Conservation (phyloP, 257 asterid genomes). For the Paraleonurus japonicus region DNA sequence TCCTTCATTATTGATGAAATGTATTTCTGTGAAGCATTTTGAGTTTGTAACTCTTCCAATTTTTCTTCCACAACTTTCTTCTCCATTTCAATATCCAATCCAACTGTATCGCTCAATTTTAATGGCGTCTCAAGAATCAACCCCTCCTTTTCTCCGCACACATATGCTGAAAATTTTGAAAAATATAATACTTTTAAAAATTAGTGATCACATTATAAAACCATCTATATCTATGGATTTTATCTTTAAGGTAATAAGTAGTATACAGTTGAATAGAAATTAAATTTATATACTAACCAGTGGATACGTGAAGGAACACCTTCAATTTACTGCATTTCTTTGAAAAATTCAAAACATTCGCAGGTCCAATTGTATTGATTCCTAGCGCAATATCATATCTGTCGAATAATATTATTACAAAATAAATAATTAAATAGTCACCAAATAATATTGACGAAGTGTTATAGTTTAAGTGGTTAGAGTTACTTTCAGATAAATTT, state of each 20-base stretch:
- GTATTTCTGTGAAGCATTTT: slow-evolving; percentile 15
- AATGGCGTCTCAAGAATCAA: slow-evolving; percentile 33
- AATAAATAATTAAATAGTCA: neutral
- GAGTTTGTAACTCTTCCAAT: slow-evolving; percentile 19
- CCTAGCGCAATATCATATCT: slow-evolving; percentile 53
- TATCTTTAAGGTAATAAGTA: too few relatives aligned
- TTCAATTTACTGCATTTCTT: slow-evolving; percentile 46
- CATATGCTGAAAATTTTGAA: slow-evolving; percentile 34
- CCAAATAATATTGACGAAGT: too few relatives aligned
- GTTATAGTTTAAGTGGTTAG: too few relatives aligned
- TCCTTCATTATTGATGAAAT: slow-evolving; percentile 34
- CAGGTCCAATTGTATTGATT: slow-evolving; percentile 69
- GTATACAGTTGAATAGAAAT: neutral
- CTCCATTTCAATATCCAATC: slow-evolving; percentile 36
- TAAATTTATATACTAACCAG: slow-evolving; percentile 46
- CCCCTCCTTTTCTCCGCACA: slow-evolving; percentile 50
- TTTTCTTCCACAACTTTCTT: slow-evolving; percentile 12
- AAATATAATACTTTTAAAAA: too few relatives aligned
- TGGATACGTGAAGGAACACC: slow-evolving; percentile 73
- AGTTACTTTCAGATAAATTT: too few relatives aligned
- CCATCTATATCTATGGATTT: too few relatives aligned
- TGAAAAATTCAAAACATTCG: slow-evolving; percentile 56
- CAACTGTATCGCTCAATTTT: slow-evolving; percentile 30
- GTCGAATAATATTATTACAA: neutral
- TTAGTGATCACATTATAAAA: too few relatives aligned